A percentile compares a stretch with the other conserved stretches of the same genome.
Evolutionary conservation across 768 basidiomycete species (phyloP).

Genomic region (Vararia minispora): DNA sequence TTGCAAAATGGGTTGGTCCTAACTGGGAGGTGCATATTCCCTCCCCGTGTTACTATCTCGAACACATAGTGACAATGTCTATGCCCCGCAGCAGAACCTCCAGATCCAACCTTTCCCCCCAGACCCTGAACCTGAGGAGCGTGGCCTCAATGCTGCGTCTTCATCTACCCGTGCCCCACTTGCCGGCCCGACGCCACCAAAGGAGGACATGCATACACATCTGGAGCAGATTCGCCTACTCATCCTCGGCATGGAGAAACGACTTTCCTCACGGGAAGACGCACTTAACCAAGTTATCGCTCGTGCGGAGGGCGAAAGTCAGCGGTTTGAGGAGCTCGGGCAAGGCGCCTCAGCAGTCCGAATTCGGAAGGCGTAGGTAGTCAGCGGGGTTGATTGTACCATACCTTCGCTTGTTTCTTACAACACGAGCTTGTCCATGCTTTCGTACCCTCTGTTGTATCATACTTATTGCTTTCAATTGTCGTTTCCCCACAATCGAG

Average conservation of each 20-base stretch:
- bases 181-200: slow-evolving; percentile 11
- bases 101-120: slow-evolving; percentile 24
- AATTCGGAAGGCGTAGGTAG: too few species aligned
- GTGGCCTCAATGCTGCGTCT: too few species aligned
- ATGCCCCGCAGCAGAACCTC: slow-evolving; percentile 22
- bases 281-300: slow-evolving; percentile 48
- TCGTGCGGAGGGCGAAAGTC: slow-evolving; percentile 48
- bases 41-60: neutral
- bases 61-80: slow-evolving; percentile 20
- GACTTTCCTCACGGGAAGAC: slow-evolving; percentile 50
- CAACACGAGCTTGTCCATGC: too few species aligned
- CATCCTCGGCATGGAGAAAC: slow-evolving; percentile 68
- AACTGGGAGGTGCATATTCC: slow-evolving; percentile 62
- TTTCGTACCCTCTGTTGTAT: too few species aligned
- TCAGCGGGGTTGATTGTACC: too few species aligned
- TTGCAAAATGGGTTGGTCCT: slow-evolving; percentile 60
- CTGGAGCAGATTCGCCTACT: slow-evolving; percentile 60
- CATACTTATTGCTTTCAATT: neutral
- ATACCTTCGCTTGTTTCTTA: too few species aligned
- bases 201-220: slow-evolving; percentile 32
- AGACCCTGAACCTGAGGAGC: slow-evolving; percentile 14
- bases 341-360: too few species aligned
- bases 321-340: slow-evolving; percentile 39
- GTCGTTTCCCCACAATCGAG: too few species aligned
- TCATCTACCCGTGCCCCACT: neutral